Evolutionary conservation across 2,329 filamentous ascomycete genomes (phyloP), one percentile per base, ranked within the genome.

Genomic region (Zasmidium angulare): DNA sequence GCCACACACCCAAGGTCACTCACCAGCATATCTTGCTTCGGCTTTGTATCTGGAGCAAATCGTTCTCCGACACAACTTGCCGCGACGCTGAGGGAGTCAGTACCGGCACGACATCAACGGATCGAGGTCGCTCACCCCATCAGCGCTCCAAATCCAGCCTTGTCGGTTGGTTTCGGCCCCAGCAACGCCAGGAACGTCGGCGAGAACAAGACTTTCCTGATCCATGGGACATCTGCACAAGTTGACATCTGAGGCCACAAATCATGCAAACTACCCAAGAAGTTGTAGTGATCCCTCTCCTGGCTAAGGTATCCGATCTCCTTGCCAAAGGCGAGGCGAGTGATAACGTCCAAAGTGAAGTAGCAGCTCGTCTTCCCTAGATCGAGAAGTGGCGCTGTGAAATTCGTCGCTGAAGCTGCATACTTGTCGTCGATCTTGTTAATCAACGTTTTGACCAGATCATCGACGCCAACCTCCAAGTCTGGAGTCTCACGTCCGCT

Each of bases 321-420:
- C 23, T 21, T 26, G 9, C 53, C 53, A 19, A 55, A 55, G 3
- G 53, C 53, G 4, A 55, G 11, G n/a, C 20, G 48, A 6, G n/a
- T 55, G 22, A 55, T 21, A 14, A 55, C 53, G 19, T 55, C 53
- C 3, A 55, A 17, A 14, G 53, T 55, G 53, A 55, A 55, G 46
- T 20, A 55, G 26, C 26, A 19, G 17, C 20, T 19, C 9, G 46
- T 49, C 12, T 40, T 48, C 12, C n/a, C 43, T 10, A 55, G 3
- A 43, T 55, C 46, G 19, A 55, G 24, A 2, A 22, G 50, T 43
- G 29, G 50, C 12, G 20, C 14, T 29, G 6, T 29, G 26, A 29
- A 4, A 29, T 29, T 29, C 4, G 26, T 29, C 6, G 26, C 4
- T 29, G 26, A 11, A n/a, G 23, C 17, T 14, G 51, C 51, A 53